Evolutionary conservation across 177 flowering plant species (phyloP), one percentile per base, ranked within the genome.

Genomic region (Vitis hybrid): DNA sequence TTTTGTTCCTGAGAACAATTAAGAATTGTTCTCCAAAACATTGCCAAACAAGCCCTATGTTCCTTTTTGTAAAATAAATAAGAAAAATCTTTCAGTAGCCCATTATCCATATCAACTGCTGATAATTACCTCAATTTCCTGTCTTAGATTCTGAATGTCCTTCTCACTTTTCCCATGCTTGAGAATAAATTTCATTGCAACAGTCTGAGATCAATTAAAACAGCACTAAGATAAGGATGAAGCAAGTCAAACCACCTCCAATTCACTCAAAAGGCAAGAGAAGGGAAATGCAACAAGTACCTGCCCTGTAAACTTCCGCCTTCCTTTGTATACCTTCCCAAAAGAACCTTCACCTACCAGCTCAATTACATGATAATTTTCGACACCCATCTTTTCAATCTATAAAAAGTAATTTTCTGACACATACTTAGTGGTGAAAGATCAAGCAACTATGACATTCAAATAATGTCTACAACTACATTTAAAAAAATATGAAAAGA

Each of bases 111-210:
- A 13, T 5, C 3, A 26, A 5, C 15, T 39, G 55, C n/a, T 14
- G 31, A 70, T 31, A 69, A 14, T 52, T 74, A 92, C 99, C 97
- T 95, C 99, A 66, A 95, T 95, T 81, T 95, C 99, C 71, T 95
- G 99, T 56, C 99, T 80, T 56, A 94, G 72, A 74, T 90, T 94
- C 2, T 85, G 87, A 48, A 94, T 84, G 58, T 94, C 99, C 77
- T 94, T 94, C 26, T 92, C 98, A 66, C 93, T 94, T 77, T 94
- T 94, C n/a, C 97, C 99, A 63, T 93, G 98, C 78, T 94, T 94
- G 45, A 87, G 84, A 33, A 94, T 94, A 68, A 94, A 94, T 75
- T 94, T 94, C 97, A 94, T 86, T 13, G 99, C 98, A 68, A 94
- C 99, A 4, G 97, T 94, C 99, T 94, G 83, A 56, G 9, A 63